Evolutionary conservation across 768 basidiomycete genomes (phyloP), one percentile per base, ranked within the genome.

Genomic region (Paxillus ammoniavirescens): DNA sequence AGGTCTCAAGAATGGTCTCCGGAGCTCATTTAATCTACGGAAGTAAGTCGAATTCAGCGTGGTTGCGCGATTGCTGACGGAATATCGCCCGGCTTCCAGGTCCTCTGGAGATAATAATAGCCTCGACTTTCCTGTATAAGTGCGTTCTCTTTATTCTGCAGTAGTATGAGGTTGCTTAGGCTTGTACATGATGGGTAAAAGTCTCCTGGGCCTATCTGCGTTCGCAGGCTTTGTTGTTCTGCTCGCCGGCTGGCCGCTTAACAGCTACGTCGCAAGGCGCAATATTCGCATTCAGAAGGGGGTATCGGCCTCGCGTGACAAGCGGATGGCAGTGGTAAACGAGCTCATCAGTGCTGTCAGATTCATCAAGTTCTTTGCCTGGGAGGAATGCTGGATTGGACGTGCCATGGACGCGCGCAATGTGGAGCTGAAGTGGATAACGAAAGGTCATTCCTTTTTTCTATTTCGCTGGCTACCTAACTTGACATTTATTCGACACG

Each of bases 51-150:
- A 56, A 18, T 15, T 15, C 23, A 31, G 43, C 54, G 35, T 17
- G 5, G 37, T n/a, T 18, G 14, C 21, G 30, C 28, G 31, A 26
- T 38, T 30, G n/a, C 43, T 45, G 21, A 18, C 9, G 33, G 13
- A 47, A 30, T n/a, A 9, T 33, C 17, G 4, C 12, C n/a, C 37
- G 21, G 30, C n/a, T 18, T 41, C 30, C 43, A 80, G 83, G 84
- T 3, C 90, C 89, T 0, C 78, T 93, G 51, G 87, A 91, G 61
- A 80, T 92, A 35, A 47, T 84, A 44, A 82, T 91, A 33, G 89
- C 83, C 3, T 71, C 78, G 0, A 12, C 36, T 4, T 41, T 58
- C 40, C 43, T 58, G 35, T 58, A 54, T 36, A 31, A 44, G 57
- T 58, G 21, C 15, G 49, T 26, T n/a, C 17, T 37, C 26, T 36